Evolutionary conservation across 331 rosid species (phyloP).

Genomic region (Malus hybrid): DNA sequence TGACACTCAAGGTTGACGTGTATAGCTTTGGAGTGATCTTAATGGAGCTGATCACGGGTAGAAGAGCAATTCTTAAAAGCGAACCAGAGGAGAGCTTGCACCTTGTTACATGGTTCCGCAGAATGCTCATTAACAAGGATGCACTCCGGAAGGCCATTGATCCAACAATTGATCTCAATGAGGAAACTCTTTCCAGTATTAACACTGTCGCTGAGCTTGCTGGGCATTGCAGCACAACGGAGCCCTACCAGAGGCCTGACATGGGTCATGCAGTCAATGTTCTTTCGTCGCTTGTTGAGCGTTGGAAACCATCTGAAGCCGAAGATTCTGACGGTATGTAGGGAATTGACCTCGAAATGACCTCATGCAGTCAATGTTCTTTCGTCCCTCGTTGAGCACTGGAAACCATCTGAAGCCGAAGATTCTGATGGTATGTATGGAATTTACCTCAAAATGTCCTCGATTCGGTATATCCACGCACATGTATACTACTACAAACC

Average conservation of each 20-base stretch:
- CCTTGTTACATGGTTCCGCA: slow-evolving; percentile 78
- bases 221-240: slow-evolving; percentile 70
- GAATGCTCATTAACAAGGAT: slow-evolving; percentile 37
- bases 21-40: slow-evolving; percentile 91
- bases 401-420: slow-evolving; percentile 57
- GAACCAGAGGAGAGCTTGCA: slow-evolving; percentile 74
- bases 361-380: slow-evolving; percentile 51
- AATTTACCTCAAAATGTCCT: slow-evolving; percentile 46
- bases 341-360: slow-evolving; percentile 53
- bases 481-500: slow-evolving; percentile 31
- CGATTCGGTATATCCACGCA: slow-evolving; percentile 14
- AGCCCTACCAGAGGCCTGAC: slow-evolving; percentile 81
- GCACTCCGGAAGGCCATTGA: slow-evolving; percentile 42
- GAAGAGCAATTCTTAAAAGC: slow-evolving; percentile 64
- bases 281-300: slow-evolving; percentile 58
- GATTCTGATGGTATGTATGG: slow-evolving; percentile 40
- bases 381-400: slow-evolving; percentile 62
- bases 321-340: slow-evolving; percentile 30
- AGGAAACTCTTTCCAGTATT: slow-evolving; percentile 48
- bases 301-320: slow-evolving; percentile 62
- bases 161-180: slow-evolving; percentile 39
- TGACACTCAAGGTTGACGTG: slow-evolving; percentile 77
- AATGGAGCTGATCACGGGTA: slow-evolving; percentile 80
- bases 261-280: slow-evolving; percentile 77
- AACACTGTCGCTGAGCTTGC: slow-evolving; percentile 66